Percentiles rank a stretch among this genome's conserved stretches.
Evolutionary conservation across 2,329 filamentous ascomycete species (phyloP).

Genomic region (Nigrograna mackinnonii): DNA sequence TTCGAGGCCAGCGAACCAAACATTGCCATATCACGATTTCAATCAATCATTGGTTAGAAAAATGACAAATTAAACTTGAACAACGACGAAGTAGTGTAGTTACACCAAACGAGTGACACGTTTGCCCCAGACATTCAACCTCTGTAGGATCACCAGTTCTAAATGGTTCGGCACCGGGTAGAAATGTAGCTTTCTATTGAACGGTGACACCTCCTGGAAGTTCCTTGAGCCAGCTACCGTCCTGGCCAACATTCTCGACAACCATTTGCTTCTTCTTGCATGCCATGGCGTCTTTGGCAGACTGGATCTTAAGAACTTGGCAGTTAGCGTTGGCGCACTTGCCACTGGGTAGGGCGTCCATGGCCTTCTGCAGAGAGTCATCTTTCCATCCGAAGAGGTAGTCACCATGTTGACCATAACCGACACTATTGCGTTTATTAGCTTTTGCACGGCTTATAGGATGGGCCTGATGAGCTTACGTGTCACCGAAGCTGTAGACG

Average conservation of each 20-base stretch:
- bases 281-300: slow-evolving; percentile 22
- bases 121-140: background rate
- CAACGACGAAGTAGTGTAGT: background rate
- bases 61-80: background rate
- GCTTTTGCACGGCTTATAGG: background rate
- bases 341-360: slow-evolving; percentile 29
- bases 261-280: slow-evolving; percentile 48
- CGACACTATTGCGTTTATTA: slow-evolving; percentile 10
- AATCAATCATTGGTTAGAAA: background rate
- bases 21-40: background rate
- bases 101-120: background rate
- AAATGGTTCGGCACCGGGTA: background rate
- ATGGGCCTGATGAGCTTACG: slow-evolving; percentile 25
- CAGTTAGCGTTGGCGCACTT: slow-evolving; percentile 35
- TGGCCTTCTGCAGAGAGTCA: slow-evolving; percentile 29
- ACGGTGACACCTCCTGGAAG: slow-evolving; percentile 26
- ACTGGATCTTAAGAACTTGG: slow-evolving; percentile 32
- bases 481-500: slow-evolving; percentile 42
- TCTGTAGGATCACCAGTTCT: background rate
- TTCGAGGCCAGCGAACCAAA: background rate
- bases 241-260: slow-evolving; percentile 47
- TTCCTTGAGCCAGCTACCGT: slow-evolving; percentile 28
- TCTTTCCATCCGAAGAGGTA: slow-evolving; percentile 34
- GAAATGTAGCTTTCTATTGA: slow-evolving; percentile 4
- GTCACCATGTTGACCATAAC: slow-evolving; percentile 27